Evolutionary conservation across 805 yeast species (phyloP).

Genomic region (Starmerella floris): DNA sequence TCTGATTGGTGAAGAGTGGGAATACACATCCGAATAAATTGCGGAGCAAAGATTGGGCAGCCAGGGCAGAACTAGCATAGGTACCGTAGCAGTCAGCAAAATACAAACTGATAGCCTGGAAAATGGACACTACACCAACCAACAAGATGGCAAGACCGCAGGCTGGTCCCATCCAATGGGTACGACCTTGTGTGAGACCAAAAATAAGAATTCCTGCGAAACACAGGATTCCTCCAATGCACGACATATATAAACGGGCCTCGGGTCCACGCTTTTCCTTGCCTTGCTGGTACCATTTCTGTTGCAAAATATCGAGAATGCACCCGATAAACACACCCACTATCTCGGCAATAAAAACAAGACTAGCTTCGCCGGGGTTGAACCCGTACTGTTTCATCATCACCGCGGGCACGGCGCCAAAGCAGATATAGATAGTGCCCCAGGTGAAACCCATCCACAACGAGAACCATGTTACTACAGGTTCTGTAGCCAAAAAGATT

Average conservation of each 20-base stretch:
- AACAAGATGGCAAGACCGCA: conserved; percentile 31
- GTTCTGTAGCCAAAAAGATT: conserved; percentile 39
- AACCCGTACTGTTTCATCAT: conserved; percentile 41
- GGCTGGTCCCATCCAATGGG: conserved; percentile 16
- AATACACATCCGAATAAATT: conserved; percentile 62
- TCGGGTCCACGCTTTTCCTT: conserved; percentile 45
- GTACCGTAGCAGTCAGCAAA: conserved; percentile 17
- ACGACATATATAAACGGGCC: conserved; percentile 43
- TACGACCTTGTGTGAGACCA: conserved; percentile 13
- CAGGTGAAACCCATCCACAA: conserved; percentile 32
- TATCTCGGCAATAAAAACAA: conserved; percentile 51
- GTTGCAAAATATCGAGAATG: conserved; percentile 20
- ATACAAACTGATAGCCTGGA: conserved; percentile 31
- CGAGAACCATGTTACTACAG: conserved; percentile 38
- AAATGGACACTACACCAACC: conserved; percentile 25
- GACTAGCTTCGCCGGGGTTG: conserved; percentile 41
- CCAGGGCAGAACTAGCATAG: conserved; percentile 67
- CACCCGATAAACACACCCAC: conserved; percentile 41
- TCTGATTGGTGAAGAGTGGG: conserved; percentile 75
- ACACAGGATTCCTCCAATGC: conserved; percentile 35
- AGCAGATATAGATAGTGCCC: conserved; percentile 45
- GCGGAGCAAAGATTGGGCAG: conserved; percentile 71
- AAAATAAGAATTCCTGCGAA: conserved; percentile 14
- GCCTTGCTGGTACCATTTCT: conserved; percentile 29
- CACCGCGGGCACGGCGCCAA: conserved; percentile 51